Percentiles rank a stretch among this genome's conserved stretches.
Conservation (phyloP, 2,329 filamentous ascomycete genomes). For the Fusarium beomiforme region DNA sequence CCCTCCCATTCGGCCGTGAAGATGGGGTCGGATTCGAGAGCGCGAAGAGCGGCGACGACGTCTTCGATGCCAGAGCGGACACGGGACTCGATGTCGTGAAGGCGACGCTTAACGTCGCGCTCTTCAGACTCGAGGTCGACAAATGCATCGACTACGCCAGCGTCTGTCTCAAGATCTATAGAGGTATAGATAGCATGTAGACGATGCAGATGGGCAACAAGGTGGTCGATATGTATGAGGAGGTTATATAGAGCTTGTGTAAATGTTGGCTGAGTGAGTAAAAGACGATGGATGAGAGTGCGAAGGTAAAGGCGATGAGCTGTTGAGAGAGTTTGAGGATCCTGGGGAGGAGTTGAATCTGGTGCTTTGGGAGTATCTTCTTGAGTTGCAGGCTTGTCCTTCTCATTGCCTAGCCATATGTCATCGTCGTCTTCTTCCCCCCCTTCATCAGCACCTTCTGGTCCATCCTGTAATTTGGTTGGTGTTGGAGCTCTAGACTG, state of each 20-base stretch:
- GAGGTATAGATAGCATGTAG: conserved; percentile 81
- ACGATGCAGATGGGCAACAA: conserved; percentile 79
- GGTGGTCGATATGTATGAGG: conserved; percentile 80
- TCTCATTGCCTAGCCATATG: conserved; percentile 41
- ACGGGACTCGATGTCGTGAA: conserved; percentile 70
- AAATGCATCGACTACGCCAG: conserved; percentile 81
- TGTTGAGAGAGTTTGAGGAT: conserved; percentile 84
- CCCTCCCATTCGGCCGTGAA: conserved; percentile 59
- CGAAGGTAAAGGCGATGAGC: conserved; percentile 83
- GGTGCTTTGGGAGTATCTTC: conserved; percentile 39
- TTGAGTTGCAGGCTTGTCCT: conserved; percentile 5
- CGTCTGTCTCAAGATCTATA: conserved; percentile 82
- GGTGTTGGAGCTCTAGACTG: conserved; percentile 41
- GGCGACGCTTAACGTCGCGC: conserved; percentile 69
- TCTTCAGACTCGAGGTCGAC: conserved; percentile 79
- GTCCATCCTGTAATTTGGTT: conserved; percentile 22
- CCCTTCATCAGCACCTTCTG: neutral
- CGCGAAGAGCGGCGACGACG: conserved; percentile 67
- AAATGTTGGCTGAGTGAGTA: conserved; percentile 72
- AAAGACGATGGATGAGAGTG: conserved; percentile 71
- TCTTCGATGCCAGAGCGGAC: conserved; percentile 75
- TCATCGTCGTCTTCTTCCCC: conserved; percentile 43
- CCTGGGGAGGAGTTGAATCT: conserved; percentile 58
- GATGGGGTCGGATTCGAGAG: conserved; percentile 55
- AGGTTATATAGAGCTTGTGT: conserved; percentile 73